Base-by-base conservation (phyloP, 2,329 filamentous ascomycete species). In the Monosporascus sp. region DNA sequence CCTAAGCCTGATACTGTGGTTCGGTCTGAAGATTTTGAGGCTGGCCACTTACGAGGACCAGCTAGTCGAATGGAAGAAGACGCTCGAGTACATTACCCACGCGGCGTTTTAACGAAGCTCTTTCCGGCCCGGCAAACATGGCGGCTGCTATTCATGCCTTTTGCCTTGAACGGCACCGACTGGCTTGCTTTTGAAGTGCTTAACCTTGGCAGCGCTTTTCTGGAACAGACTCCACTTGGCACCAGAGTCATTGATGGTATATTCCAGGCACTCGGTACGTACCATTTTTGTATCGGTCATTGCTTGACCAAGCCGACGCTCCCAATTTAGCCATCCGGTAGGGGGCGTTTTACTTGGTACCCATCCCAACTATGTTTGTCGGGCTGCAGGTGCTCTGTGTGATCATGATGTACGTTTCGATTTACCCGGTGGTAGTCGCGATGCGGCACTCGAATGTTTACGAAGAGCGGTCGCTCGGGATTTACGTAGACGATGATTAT, bases 101-200 rank as follows among this genome's bases (percentile, higher is more conserved):
- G 81, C 1, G 74, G 82, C 19, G 80, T 84, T 6, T 85, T 84
- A 56, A 83, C 82, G 0, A 81, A 83, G 22, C 71, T 89, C 1
- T 89, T 89, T 58, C 84, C 85, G 0, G 74, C 77, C 3, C 74
- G 78, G 0, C 79, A 81, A 49, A 88, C 85, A 0, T 87, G 84
- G 80, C 87, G 84, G 74, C 74, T 89, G 0, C 68, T 87, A 9
- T 79, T 78, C 48, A 82, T 85, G 55, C 74, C 88, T 7, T 64
- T 85, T 4, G 60, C 78, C 14, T 77, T 87, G 17, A 87, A 87
- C 53, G 75, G 78, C 0, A 76, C 83, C 19, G 83, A 87, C 58
- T 88, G 85, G 85, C 72, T 79, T 0, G 78, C 78, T 0, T 88
- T 88, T 57, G 83, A 87, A 64, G 69, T 88, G 3, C 71, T 89